These are phyloP conservation scores for Hsuehochloa calcarea DNA, from an alignment of 176 grass and related monocot genomes.

Conservation along the genomic window DNA sequence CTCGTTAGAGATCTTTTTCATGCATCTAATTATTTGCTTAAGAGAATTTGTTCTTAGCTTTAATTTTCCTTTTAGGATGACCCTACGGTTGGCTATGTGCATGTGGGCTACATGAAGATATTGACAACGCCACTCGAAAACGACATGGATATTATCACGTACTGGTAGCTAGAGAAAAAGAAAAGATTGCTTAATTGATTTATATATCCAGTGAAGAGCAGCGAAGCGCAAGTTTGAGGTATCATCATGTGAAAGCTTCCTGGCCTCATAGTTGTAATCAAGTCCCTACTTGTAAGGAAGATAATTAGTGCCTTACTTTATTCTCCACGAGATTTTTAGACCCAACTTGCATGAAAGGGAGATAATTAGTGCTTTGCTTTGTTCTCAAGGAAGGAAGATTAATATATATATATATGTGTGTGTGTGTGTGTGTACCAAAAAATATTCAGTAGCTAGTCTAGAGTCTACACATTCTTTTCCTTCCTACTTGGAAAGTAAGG, in stretches of 20 bases:
- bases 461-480: background rate
- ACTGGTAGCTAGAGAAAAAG: background rate
- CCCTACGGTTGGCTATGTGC: background rate
- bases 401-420: background rate
- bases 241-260: background rate
- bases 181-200: background rate
- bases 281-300: background rate
- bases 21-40: background rate
- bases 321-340: background rate
- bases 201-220: background rate
- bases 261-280: background rate
- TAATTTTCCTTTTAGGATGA: background rate
- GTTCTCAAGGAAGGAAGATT: background rate
- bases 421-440: background rate
- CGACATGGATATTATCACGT: background rate
- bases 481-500: background rate
- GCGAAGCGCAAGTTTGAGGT: background rate
- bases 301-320: background rate
- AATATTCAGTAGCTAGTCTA: background rate
- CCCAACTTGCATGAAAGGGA: slow-evolving; percentile 18
- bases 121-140: background rate
- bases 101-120: background rate
- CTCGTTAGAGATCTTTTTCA: background rate
- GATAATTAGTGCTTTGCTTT: slow-evolving; percentile 1
- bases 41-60: background rate